phyloP scores from a whole-genome alignment of 371 early-diverging fungal genomes.

The Phascolomyces articulosus region DNA sequence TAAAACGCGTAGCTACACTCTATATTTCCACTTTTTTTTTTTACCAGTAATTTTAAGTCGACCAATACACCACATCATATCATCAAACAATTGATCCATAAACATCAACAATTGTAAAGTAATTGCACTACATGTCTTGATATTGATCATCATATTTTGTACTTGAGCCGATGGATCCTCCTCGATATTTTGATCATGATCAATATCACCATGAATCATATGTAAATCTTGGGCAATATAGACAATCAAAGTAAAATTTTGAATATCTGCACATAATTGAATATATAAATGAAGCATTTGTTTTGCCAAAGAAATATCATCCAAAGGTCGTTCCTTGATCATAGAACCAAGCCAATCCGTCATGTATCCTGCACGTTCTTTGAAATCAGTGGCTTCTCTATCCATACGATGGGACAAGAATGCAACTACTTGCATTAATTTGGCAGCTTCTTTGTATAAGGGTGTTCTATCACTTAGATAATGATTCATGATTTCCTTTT shows the following conservation, averaged over 20 bases:
- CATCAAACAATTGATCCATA: conserved; percentile 42
- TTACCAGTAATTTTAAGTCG: conserved; percentile 28
- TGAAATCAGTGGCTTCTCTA: conserved; percentile 9
- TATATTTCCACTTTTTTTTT: not conserved
- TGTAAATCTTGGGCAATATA: conserved; percentile 40
- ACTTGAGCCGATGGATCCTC: conserved; percentile 7
- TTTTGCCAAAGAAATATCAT: conserved; percentile 36
- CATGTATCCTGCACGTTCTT: conserved; percentile 13
- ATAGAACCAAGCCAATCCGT: conserved; percentile 39
- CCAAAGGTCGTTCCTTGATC: conserved; percentile 38
- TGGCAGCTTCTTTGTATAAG: conserved; percentile 47
- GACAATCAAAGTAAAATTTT: conserved; percentile 32
- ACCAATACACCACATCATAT: conserved; percentile 48
- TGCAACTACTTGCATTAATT: conserved; percentile 31
- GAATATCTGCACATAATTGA: conserved; percentile 24
- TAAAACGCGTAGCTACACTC: not conserved
- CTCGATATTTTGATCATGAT: conserved; percentile 12
- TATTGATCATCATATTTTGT: conserved; percentile 37
- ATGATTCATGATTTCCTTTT: conserved; percentile 29
- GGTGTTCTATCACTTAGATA: conserved; percentile 36
- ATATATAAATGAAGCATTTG: conserved; percentile 35
- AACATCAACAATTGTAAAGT: conserved; percentile 36
- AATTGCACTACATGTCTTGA: conserved; percentile 29
- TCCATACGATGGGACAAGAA: conserved; percentile 30
- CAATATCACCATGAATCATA: conserved; percentile 33